Evolutionary conservation across 2,329 filamentous ascomycete genomes (phyloP).

Genomic region (Mycosphaerella sp.): DNA sequence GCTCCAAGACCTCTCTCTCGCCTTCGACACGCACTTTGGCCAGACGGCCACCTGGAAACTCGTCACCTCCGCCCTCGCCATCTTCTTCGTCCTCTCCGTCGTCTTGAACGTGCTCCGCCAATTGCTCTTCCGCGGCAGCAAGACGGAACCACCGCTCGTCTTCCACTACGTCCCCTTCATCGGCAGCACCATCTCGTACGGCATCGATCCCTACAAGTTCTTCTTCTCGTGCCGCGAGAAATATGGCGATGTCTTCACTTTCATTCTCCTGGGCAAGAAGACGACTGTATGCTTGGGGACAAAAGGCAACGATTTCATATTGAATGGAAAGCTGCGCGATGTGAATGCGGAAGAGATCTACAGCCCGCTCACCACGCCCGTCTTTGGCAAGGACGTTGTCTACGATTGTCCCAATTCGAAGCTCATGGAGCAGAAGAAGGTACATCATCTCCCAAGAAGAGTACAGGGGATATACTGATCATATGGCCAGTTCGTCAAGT

Average conservation of each 20-base stretch:
- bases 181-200: constrained; percentile 87
- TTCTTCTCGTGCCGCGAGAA: constrained; percentile 68
- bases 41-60: constrained; percentile 39
- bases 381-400: constrained; percentile 79
- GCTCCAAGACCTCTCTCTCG: constrained; percentile 23
- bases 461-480: neutral
- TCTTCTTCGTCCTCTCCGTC: constrained; percentile 53
- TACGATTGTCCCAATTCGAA: constrained; percentile 89
- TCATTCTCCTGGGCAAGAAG: constrained; percentile 80
- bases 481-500: constrained; percentile 64
- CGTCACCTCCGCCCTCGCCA: constrained; percentile 39
- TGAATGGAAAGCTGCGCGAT: constrained; percentile 85
- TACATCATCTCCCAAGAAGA: constrained; percentile 38
- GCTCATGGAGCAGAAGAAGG: constrained; percentile 91
- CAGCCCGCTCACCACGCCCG: constrained; percentile 62
- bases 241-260: constrained; percentile 88
- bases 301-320: constrained; percentile 81
- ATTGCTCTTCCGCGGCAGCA: constrained; percentile 61
- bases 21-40: constrained; percentile 20
- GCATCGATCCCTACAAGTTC: constrained; percentile 88
- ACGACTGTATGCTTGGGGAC: constrained; percentile 80
- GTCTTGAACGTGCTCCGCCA: constrained; percentile 75
- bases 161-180: constrained; percentile 66
- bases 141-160: constrained; percentile 56
- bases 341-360: constrained; percentile 90